Base-by-base conservation (phyloP, 768 basidiomycete species). In the Terana coerulea region DNA sequence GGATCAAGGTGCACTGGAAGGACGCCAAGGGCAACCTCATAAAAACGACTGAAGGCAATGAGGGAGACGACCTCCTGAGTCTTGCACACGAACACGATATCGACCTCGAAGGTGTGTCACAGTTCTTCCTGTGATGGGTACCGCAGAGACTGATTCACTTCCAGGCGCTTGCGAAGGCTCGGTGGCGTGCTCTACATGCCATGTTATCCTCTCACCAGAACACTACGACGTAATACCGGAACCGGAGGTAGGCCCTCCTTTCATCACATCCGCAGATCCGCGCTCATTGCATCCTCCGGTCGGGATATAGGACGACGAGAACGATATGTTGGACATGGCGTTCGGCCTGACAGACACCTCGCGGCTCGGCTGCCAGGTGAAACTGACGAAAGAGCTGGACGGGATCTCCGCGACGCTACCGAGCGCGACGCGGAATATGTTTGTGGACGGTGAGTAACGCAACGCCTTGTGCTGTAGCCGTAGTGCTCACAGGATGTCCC, bases 281-380 rank as follows among this genome's bases (percentile, higher is more conserved):
- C 9, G 22, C 33, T 41, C 21, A 26, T 39, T 15, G n/a, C n/a
- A n/a, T n/a, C 30, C 12, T 2, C 5, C n/a, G 12, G 10, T 3
- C 3, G 26, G 24, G n/a, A 8, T n/a, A 3, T 24, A 89, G 49
- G 95, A 98, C 58, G 95, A 99, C 64, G 95, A 99, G 71, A 99
- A 98, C 62, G 95, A 93, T 61, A 94, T 95, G 92, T 79, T 99
- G 33, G 95, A 98, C 67, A 91, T 98, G 79, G 95, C 95, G 3
- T 98, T 98, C 61, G 97, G 92, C 0, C 75, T 98, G 47, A 95
- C 93, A 0, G 95, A 98, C 62, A 98, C 95, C 59, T 95, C 88
- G 55, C 75, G 84, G 9, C 70, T 91, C 17, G 88, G 88, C 0
- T 89, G 88, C 62, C 88, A 89, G 64, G 85, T 89, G 65, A 68